Conservation (phyloP, 2,329 filamentous ascomycete genomes). For the Phialophora tarda region DNA sequence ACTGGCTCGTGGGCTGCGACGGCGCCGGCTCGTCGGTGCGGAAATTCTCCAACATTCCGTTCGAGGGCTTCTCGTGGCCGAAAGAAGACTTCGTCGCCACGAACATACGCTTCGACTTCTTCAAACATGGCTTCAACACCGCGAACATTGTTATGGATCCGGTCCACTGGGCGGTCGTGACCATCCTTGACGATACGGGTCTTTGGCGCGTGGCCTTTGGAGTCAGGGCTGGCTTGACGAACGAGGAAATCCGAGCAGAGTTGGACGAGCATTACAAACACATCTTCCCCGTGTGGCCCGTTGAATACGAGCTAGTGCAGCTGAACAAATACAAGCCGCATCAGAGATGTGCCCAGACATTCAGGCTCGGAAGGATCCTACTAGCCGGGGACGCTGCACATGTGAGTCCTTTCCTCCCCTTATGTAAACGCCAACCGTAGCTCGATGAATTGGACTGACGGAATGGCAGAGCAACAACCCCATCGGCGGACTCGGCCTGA, state of each 20-base stretch:
- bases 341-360: conserved; percentile 33
- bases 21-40: conserved; percentile 33
- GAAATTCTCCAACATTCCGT: conserved; percentile 29
- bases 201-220: conserved; percentile 53
- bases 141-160: conserved; percentile 33
- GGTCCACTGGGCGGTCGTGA: conserved; percentile 44
- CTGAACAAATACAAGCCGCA: conserved; percentile 36
- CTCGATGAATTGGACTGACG: not conserved
- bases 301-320: conserved; percentile 36
- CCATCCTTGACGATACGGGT: conserved; percentile 41
- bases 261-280: conserved; percentile 30
- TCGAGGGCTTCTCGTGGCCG: conserved; percentile 35
- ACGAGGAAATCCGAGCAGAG: conserved; percentile 41
- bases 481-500: conserved; percentile 36
- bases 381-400: conserved; percentile 37
- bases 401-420: conserved; percentile 14
- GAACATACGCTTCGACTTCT: conserved; percentile 33
- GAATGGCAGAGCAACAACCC: conserved; percentile 35
- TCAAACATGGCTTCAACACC: conserved; percentile 31
- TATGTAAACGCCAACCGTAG: not conserved
- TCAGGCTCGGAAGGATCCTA: conserved; percentile 32
- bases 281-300: conserved; percentile 39
- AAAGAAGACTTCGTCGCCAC: conserved; percentile 35
- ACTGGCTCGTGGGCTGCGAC: conserved; percentile 33
- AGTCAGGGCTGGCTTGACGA: conserved; percentile 42